phyloP scores from a whole-genome alignment of 208 protist species.

The Crithidia sp. region DNA sequence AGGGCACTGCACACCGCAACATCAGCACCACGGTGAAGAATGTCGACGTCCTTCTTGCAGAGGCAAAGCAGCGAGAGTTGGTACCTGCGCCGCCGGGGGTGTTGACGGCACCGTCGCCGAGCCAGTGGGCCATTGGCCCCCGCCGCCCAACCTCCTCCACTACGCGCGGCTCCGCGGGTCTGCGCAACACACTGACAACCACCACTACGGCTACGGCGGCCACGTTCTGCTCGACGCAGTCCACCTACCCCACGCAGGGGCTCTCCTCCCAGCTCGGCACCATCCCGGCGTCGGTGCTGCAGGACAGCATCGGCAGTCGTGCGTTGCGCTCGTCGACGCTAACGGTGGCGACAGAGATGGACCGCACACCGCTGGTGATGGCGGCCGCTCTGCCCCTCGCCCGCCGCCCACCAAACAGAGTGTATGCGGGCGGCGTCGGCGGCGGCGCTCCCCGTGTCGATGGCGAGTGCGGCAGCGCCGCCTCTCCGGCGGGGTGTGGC shows the following conservation, averaged over 20 bases:
- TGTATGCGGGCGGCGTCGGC: no score
- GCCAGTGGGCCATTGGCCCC: no score
- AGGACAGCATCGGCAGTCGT: not conserved
- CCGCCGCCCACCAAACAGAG: not conserved
- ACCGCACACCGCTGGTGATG: not conserved
- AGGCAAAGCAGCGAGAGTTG: no score
- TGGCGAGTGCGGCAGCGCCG: no score
- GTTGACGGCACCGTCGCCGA: no score
- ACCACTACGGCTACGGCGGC: not conserved
- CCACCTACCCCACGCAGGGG: slow-evolving; percentile 1
- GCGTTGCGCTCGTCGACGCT: not conserved
- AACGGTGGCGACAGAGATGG: not conserved
- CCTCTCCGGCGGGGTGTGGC: no score
- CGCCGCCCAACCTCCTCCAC: not conserved
- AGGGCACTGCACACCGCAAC: no score
- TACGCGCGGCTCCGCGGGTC: not conserved
- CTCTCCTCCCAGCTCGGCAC: not conserved
- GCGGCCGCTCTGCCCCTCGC: not conserved
- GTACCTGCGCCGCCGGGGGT: no score
- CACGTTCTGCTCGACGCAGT: slow-evolving; percentile 3
- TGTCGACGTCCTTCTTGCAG: no score
- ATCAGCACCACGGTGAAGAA: no score
- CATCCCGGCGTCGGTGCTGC: not conserved
- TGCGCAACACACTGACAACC: not conserved
- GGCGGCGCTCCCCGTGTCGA: no score